A percentile compares a stretch with the other conserved stretches of the same genome.
Conservation (phyloP, 306 rosid species). For the Corylus avellana region DNA sequence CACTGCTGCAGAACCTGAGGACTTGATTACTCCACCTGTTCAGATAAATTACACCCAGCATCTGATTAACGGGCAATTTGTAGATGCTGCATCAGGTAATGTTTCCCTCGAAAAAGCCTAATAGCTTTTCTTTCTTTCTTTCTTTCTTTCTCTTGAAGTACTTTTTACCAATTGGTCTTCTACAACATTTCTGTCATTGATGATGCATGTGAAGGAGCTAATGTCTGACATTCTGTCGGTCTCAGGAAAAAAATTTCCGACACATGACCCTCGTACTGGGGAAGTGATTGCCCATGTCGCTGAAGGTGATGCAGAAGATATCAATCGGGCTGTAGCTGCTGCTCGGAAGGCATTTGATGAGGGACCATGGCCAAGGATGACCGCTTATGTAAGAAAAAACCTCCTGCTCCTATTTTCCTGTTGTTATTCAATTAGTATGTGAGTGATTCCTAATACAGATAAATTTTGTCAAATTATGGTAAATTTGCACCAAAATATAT, state of each 20-base stretch:
- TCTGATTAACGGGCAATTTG: slow-evolving; percentile 82
- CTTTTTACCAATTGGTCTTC: background rate
- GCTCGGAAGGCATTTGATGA: slow-evolving; percentile 98
- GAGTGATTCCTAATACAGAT: background rate
- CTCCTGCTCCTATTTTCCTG: slow-evolving; percentile 9
- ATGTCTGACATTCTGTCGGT: slow-evolving; percentile 15
- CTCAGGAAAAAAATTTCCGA: slow-evolving; percentile 85
- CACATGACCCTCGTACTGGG: slow-evolving; percentile 84
- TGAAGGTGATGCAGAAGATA: slow-evolving; percentile 77
- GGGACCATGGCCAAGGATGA: slow-evolving; percentile 97
- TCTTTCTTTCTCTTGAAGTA: background rate
- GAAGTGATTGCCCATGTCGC: slow-evolving; percentile 89
- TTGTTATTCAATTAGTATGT: slow-evolving; percentile 6
- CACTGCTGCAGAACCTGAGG: slow-evolving; percentile 65
- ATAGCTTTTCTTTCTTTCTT: background rate
- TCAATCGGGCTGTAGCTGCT: slow-evolving; percentile 79
- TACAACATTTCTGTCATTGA: background rate
- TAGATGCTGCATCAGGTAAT: slow-evolving; percentile 83
- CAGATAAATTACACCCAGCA: slow-evolving; percentile 58
- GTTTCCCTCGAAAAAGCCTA: background rate
- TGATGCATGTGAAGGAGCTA: slow-evolving; percentile 7
- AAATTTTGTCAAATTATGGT: background rate
- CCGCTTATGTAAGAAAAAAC: slow-evolving; percentile 61
- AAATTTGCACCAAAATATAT: background rate
- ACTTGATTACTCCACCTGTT: slow-evolving; percentile 68